Conservation (phyloP, 305 asterid genomes). For the Fraxinus floribunda region DNA sequence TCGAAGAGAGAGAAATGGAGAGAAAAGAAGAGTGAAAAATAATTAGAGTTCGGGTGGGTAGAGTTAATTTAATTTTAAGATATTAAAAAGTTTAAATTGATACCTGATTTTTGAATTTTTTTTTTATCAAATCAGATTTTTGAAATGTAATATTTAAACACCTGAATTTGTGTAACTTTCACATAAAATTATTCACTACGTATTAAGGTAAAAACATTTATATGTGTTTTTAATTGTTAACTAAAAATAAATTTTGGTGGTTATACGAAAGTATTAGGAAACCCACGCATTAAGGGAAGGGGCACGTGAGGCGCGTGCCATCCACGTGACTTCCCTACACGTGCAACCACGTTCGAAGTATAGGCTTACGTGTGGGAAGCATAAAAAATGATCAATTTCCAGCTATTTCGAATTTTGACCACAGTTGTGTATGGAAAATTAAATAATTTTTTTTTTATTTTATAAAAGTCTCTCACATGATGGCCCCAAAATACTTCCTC, state of each 20-base stretch:
- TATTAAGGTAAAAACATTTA: no score
- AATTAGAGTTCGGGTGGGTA: no score
- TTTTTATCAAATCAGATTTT: no score
- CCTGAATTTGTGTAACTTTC: no score
- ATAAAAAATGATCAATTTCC: slow-evolving; percentile 36
- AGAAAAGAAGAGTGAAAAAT: no score
- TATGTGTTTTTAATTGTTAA: background rate
- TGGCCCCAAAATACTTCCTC: slow-evolving; percentile 55
- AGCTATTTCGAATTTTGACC: slow-evolving; percentile 42
- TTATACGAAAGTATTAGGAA: background rate
- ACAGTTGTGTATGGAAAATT: slow-evolving; percentile 12
- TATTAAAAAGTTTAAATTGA: no score
- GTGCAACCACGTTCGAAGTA: slow-evolving; percentile 55
- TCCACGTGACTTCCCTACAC: slow-evolving; percentile 48
- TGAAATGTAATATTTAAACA: no score
- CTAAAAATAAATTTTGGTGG: background rate
- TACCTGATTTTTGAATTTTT: no score
- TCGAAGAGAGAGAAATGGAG: no score
- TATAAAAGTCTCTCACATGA: slow-evolving; percentile 55
- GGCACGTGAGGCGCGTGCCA: slow-evolving; percentile 44
- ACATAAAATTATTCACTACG: no score
- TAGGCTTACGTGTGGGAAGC: slow-evolving; percentile 57
- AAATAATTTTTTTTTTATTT: background rate
- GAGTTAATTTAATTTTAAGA: no score
- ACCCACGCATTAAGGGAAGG: slow-evolving; percentile 28